Conservation (phyloP, 108 stramenopile species). For the Hondaea fermentalgiana region DNA sequence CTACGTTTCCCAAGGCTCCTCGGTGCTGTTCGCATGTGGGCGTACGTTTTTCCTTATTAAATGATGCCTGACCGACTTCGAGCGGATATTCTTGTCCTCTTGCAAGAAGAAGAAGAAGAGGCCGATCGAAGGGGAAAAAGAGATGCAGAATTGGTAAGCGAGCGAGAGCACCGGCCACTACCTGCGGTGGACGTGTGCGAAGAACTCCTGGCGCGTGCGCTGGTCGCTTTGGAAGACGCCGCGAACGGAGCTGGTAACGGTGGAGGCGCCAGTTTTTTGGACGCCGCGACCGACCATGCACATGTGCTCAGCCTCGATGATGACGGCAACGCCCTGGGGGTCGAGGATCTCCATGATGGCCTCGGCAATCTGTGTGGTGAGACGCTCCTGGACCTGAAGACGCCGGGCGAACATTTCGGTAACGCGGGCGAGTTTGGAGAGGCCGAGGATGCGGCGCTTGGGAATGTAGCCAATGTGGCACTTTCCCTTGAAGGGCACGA, state of each 20-base stretch:
- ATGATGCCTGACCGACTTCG: too few relatives aligned
- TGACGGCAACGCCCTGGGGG: conserved; percentile 89
- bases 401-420: conserved; percentile 81
- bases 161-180: not conserved
- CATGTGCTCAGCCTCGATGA: conserved; percentile 87
- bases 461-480: conserved; percentile 97
- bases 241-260: conserved; percentile 77
- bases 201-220: conserved; percentile 86
- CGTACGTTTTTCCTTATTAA: too few relatives aligned
- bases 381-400: conserved; percentile 95
- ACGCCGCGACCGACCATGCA: conserved; percentile 99
- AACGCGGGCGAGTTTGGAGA: conserved; percentile 87
- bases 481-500: conserved; percentile 87
- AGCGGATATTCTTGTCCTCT: not conserved
- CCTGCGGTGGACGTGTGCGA: conserved; percentile 61
- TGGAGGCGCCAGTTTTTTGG: conserved; percentile 74
- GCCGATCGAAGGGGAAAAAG: not conserved
- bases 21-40: too few relatives aligned
- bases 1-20: too few relatives aligned
- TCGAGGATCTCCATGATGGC: conserved; percentile 79
- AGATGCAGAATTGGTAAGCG: not conserved
- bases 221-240: conserved; percentile 78
- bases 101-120: not conserved
- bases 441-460: conserved; percentile 63
- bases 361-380: conserved; percentile 89